phyloP scores from a whole-genome alignment of 2,329 filamentous ascomycete species.

The Pseudogymnoascus sp. region DNA sequence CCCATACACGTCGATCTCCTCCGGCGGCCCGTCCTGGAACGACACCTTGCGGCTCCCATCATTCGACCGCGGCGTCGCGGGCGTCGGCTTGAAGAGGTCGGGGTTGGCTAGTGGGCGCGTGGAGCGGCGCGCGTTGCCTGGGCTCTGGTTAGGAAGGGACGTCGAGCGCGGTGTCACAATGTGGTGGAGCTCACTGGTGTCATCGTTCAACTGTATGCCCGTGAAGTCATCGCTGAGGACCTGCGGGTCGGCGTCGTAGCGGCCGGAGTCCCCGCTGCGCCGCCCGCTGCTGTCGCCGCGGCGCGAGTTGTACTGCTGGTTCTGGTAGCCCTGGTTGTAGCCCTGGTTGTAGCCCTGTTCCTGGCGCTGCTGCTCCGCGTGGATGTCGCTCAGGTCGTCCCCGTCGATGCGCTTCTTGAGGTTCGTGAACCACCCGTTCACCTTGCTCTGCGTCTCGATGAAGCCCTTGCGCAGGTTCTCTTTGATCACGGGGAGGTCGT shows the following conservation, averaged over 20 bases:
- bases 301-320: constrained; percentile 32
- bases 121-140: constrained; percentile 47
- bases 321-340: constrained; percentile 28
- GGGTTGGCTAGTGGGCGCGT: constrained; percentile 65
- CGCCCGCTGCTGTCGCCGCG: constrained; percentile 54
- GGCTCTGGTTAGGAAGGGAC: constrained; percentile 19
- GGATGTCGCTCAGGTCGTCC: constrained; percentile 43
- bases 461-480: constrained; percentile 94
- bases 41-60: constrained; percentile 38
- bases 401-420: constrained; percentile 92
- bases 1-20: constrained; percentile 76
- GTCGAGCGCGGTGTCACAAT: constrained; percentile 42
- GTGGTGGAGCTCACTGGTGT: constrained; percentile 46
- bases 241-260: constrained; percentile 90
- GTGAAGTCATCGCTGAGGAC: constrained; percentile 85
- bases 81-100: constrained; percentile 67
- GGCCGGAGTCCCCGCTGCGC: constrained; percentile 77
- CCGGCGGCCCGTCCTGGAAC: constrained; percentile 48
- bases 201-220: constrained; percentile 56
- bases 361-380: constrained; percentile 56
- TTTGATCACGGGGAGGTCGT: constrained; percentile 86
- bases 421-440: constrained; percentile 86
- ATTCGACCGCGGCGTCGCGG: constrained; percentile 34
- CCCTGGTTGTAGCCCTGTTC: constrained; percentile 30
- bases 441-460: constrained; percentile 81